phyloP scores from a whole-genome alignment of 768 basidiomycete species.

The Suillus fuscotomentosus region DNA sequence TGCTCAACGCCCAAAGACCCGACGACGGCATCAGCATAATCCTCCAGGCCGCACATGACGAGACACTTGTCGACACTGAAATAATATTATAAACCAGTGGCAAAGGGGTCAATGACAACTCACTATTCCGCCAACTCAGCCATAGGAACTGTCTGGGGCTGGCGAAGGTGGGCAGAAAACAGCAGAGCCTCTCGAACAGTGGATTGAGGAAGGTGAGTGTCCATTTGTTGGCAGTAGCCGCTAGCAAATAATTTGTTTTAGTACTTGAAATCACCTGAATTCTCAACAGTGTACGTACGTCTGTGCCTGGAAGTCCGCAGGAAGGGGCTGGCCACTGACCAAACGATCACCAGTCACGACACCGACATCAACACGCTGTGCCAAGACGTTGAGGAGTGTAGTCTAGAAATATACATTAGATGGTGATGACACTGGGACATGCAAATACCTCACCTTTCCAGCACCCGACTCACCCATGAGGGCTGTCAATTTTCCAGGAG shows the following conservation, averaged over 20 bases:
- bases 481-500: slow-evolving; percentile 85
- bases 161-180: slow-evolving; percentile 83
- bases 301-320: slow-evolving; percentile 51
- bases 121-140: slow-evolving; percentile 73
- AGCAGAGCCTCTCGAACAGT: slow-evolving; percentile 85
- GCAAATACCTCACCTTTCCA: slow-evolving; percentile 35
- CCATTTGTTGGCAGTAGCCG: slow-evolving; percentile 62
- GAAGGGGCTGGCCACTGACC: slow-evolving; percentile 63
- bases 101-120: neutral
- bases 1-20: slow-evolving; percentile 66
- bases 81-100: neutral
- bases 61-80: slow-evolving; percentile 70
- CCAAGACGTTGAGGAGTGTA: slow-evolving; percentile 73
- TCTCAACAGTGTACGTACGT: slow-evolving; percentile 77
- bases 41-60: slow-evolving; percentile 80
- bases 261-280: slow-evolving; percentile 35
- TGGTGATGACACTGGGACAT: slow-evolving; percentile 2
- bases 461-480: slow-evolving; percentile 87
- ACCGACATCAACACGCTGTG: slow-evolving; percentile 71
- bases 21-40: slow-evolving; percentile 80
- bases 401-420: slow-evolving; percentile 52
- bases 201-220: slow-evolving; percentile 78
- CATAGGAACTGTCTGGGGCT: slow-evolving; percentile 62
- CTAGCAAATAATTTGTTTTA: slow-evolving; percentile 19
- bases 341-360: slow-evolving; percentile 62